Base-by-base conservation (phyloP, 1,139 yeast genomes). In the Zygosaccharomyces sapae region DNA sequence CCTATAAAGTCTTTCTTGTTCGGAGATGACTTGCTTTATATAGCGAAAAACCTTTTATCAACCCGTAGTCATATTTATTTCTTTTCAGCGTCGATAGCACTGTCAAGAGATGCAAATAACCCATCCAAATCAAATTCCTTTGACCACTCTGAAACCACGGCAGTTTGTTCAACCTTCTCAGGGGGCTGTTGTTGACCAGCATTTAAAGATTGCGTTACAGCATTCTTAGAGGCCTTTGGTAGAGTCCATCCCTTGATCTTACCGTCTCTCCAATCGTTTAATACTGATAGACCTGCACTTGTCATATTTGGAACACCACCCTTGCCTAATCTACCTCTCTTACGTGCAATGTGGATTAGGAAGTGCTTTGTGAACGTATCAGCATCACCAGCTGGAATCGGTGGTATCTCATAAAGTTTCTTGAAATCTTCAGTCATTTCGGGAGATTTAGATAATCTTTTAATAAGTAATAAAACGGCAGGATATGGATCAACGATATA, bases 191-290 rank as follows among this genome's bases (percentile, higher is more conserved):
- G 57, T n/a, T 62, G 62, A 36, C 69, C 69, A 19, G 68, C 58
- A 20, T 68, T 63, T 42, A 65, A 48, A 29, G 65, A 55, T 30
- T 57, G 54, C n/a, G 48, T 33, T 29, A 44, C 38, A 12, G 49
- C 24, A 6, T 65, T 72, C 56, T 76, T 75, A 2, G 86, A 80
- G 7, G 81, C 75, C 56, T 84, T 86, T 41, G 97, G 96, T 58
- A 82, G 68, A 1, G 89, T 81, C 96, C 97, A 92, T 41, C 97
- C 96, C 47, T 83, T 70, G 57, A 92, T 79, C 65, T 95, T 81
- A 49, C 98, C 98, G 68, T 90, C 97, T 70, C 97, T 83, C 97
- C 97, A 94, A 70, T 92, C 99, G 57, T 81, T 87, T 62, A 94
- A 75, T 3, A 92, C 86, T 31, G 87, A 75, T 59, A 79, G 69